A percentile compares a stretch with the other conserved stretches of the same genome.
These are phyloP conservation scores for Suillus americanus DNA, from an alignment of 768 basidiomycete genomes.

Conservation along the genomic window DNA sequence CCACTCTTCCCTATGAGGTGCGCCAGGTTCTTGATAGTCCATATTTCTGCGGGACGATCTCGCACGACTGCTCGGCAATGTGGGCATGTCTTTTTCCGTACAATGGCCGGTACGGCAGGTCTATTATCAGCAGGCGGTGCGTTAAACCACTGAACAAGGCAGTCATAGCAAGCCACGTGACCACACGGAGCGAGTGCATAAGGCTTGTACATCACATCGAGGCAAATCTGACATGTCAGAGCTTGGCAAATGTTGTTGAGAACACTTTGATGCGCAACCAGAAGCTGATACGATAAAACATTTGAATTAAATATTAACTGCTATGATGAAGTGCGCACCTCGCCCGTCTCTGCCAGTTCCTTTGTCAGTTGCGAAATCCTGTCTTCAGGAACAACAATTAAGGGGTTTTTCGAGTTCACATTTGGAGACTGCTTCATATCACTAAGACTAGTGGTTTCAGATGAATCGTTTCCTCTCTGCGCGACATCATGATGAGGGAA, in stretches of 20 bases:
- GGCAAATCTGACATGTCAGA: constrained; percentile 76
- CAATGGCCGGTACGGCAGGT: constrained; percentile 24
- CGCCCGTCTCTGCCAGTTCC: constrained; percentile 41
- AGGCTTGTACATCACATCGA: constrained; percentile 71
- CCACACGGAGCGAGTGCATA: constrained; percentile 77
- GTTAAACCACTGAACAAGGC: constrained; percentile 79
- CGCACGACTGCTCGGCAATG: constrained; percentile 45
- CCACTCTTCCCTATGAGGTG: constrained; percentile 51
- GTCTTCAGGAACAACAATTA: constrained; percentile 6
- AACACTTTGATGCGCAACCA: constrained; percentile 52
- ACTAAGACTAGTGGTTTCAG: neutral
- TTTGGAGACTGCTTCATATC: neutral
- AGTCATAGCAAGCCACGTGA: constrained; percentile 67
- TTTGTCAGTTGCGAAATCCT: constrained; percentile 42
- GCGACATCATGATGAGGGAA: neutral
- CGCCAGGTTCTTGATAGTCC: constrained; percentile 48
- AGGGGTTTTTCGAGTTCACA: neutral
- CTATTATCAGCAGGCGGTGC: constrained; percentile 34
- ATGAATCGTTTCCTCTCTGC: neutral
- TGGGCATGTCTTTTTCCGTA: constrained; percentile 42
- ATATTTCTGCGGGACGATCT: constrained; percentile 47
- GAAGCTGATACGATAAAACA: constrained; percentile 34
- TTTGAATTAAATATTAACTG: constrained; percentile 4
- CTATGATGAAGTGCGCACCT: constrained; percentile 29
- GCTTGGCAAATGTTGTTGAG: constrained; percentile 59